Percentiles rank a stretch among this genome's conserved stretches.
phyloP scores from a whole-genome alignment of 108 stramenopile species.

The Epipyxis sp. region DNA sequence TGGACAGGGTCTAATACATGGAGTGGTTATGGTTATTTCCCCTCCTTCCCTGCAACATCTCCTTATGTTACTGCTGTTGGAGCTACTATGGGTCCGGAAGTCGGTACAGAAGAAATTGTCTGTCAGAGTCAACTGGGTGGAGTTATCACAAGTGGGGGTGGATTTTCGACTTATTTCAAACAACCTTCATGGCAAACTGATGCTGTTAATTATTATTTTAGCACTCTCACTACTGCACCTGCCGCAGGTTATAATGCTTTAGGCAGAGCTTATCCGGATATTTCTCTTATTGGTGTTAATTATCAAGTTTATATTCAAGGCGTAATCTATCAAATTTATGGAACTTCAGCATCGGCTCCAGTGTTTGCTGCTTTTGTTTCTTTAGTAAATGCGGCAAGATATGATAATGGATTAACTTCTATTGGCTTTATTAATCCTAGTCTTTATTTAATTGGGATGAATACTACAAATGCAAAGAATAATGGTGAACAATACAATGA shows the following conservation, averaged over 20 bases:
- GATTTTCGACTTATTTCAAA: slow-evolving; percentile 1
- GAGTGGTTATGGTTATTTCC: slow-evolving; percentile 7
- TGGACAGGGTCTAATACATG: not conserved
- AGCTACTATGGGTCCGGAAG: not conserved
- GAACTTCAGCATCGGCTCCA: slow-evolving; percentile 17
- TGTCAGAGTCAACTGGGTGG: not conserved
- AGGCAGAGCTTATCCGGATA: slow-evolving; percentile 28
- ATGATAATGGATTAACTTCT: not conserved
- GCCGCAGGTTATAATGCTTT: not conserved
- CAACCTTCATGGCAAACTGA: not conserved
- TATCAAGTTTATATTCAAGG: slow-evolving; percentile 23
- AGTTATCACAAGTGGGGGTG: slow-evolving; percentile 27
- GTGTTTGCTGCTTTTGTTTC: slow-evolving; percentile 15
- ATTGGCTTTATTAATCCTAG: slow-evolving; percentile 32
- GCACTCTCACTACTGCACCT: not conserved
- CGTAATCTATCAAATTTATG: not conserved
- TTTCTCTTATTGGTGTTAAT: not conserved
- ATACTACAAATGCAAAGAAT: not conserved
- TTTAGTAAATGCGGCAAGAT: not conserved
- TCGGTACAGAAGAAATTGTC: not conserved
- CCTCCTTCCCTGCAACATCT: slow-evolving; percentile 24
- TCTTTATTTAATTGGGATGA: not conserved
- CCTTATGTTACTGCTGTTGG: slow-evolving; percentile 31
- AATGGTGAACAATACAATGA: slow-evolving; percentile 16
- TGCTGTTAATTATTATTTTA: not conserved